Conservation (phyloP, 2,329 filamentous ascomycete species). For the Hypoxylon sp. region DNA sequence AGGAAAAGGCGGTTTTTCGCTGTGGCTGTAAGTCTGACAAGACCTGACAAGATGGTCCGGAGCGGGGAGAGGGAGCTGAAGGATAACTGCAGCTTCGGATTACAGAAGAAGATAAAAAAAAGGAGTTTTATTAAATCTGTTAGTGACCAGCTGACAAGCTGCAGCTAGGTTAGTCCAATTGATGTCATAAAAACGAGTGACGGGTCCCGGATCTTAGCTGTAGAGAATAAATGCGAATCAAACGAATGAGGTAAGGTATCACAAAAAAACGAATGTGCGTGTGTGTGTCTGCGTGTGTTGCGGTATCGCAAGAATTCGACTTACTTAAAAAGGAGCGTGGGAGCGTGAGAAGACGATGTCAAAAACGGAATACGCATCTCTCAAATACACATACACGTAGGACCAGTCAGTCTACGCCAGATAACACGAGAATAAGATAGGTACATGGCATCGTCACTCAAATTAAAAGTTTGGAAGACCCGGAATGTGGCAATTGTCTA, state of each 20-base stretch:
- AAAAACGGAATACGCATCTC: constrained; percentile 34
- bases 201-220: constrained; percentile 23
- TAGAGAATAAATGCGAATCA: constrained; percentile 11
- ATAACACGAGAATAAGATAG: constrained; percentile 24
- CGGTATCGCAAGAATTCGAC: constrained; percentile 15
- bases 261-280: constrained; percentile 44
- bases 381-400: constrained; percentile 32
- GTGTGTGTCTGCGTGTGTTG: neutral
- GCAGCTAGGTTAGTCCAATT: constrained; percentile 7
- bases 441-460: constrained; percentile 32
- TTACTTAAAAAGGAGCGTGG: constrained; percentile 4
- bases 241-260: constrained; percentile 26
- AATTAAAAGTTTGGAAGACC: constrained; percentile 38
- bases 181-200: constrained; percentile 31
- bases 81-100: constrained; percentile 19
- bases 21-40: constrained; percentile 32
- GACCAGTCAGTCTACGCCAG: constrained; percentile 29
- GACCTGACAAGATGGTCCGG: constrained; percentile 24
- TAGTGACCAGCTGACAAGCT: constrained; percentile 14
- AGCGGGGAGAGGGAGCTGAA: constrained; percentile 34
- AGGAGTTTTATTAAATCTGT: constrained; percentile 19
- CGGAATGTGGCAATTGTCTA: constrained; percentile 43
- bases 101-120: constrained; percentile 10
- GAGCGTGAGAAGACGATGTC: constrained; percentile 7
- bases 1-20: neutral